Evolutionary conservation across 2,329 filamentous ascomycete genomes (phyloP), one percentile per base, ranked within the genome.

Genomic region (Diplocarpon rosae): DNA sequence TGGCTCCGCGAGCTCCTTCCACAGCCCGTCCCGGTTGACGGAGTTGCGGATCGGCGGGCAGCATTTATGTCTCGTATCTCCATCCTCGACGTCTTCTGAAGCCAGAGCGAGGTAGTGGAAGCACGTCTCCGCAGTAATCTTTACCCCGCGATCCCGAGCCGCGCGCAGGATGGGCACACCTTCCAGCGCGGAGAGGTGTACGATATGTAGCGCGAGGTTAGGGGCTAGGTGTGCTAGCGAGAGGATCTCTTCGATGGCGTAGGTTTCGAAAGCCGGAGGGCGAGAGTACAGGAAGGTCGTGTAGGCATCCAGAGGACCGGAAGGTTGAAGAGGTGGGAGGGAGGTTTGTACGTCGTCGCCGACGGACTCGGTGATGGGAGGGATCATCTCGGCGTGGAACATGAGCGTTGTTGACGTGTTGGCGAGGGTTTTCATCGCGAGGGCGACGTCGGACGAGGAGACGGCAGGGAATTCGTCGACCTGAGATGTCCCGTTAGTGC

Each of bases 381-480:
- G 88, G 11, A 93, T 81, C 88, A 95, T 96, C 65, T 98, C 92
- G 45, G 92, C 92, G 62, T 98, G 92, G 69, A 98, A 98, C 90
- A 98, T 96, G 57, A 96, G 78, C 0, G 88, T 94, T 2, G 92
- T 96, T 14, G 86, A 75, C 43, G 81, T 75, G 55, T 86, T 79
- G 49, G 85, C 84, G 49, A 98, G 75, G 37, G 83, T 85, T 27
- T 71, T 69, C 76, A 98, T 89, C 35, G 85, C 89, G 32, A 84
- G 74, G 1, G 75, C 70, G 46, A 96, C 84, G 62, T 96, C 92
- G 12, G 66, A 63, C 1, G 85, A 73, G 0, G 83, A 83, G n/a
- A 96, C 82, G 20, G 88, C 87, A 0, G 92, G 92, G 63, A 98
- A 98, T 61, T 98, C 92, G 36, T 95, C 87, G 36, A 95, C 85